phyloP scores from a whole-genome alignment of 2,329 filamentous ascomycete genomes.

The Septoria petroselini region DNA sequence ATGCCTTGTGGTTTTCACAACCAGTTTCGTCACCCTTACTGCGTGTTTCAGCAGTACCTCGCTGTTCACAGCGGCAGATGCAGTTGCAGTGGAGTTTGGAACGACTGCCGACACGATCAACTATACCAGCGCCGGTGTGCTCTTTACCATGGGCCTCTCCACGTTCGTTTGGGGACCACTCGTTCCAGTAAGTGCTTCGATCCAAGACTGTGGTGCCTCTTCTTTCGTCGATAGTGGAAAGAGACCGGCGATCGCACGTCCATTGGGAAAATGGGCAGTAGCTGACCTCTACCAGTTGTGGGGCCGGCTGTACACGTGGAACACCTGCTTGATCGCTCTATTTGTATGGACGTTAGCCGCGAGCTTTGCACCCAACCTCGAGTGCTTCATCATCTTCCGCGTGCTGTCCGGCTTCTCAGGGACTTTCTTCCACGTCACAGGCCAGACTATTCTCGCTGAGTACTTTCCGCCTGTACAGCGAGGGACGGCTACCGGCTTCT shows the following conservation, averaged over 20 bases:
- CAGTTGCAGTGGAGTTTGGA: conserved; percentile 62
- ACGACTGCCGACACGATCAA: conserved; percentile 67
- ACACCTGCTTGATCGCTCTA: conserved; percentile 60
- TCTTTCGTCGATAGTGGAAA: too few relatives aligned
- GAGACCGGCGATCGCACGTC: too few relatives aligned
- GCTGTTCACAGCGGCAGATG: conserved; percentile 66
- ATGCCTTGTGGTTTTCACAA: conserved; percentile 60
- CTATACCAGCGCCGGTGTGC: conserved; percentile 66
- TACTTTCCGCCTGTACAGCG: conserved; percentile 55
- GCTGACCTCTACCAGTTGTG: conserved; percentile 32
- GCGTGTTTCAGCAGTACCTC: conserved; percentile 70
- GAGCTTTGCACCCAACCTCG: conserved; percentile 65
- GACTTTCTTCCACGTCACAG: conserved; percentile 70
- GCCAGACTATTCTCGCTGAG: conserved; percentile 62
- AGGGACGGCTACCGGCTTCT: conserved; percentile 69
- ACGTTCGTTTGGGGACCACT: conserved; percentile 68
- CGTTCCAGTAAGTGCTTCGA: conserved; percentile 38
- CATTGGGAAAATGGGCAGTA: too few relatives aligned
- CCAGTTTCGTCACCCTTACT: conserved; percentile 70
- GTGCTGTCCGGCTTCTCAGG: conserved; percentile 69
- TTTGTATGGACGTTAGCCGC: conserved; percentile 66
- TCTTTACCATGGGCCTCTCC: conserved; percentile 66
- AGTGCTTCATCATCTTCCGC: conserved; percentile 67
- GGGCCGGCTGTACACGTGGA: conserved; percentile 45
- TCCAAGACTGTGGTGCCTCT: neutral